Percentiles rank a stretch among this genome's conserved stretches.
These are phyloP conservation scores for Lecanosticta acicola DNA, from an alignment of 2,329 filamentous ascomycete species.

Conservation along the genomic window DNA sequence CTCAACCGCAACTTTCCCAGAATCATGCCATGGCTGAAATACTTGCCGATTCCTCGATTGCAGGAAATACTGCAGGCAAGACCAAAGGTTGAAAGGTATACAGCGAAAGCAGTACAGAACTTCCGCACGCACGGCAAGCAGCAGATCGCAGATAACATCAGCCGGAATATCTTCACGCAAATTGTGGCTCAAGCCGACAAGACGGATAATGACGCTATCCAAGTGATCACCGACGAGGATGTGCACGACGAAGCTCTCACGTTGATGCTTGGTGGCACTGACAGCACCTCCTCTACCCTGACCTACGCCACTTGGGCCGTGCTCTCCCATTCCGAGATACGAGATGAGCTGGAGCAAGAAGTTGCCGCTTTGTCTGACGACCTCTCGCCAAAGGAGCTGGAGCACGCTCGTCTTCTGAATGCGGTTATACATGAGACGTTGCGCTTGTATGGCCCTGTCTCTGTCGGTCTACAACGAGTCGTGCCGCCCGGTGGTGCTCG, in stretches of 20 bases:
- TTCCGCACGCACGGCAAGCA: constrained; percentile 10
- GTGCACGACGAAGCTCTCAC: constrained; percentile 23
- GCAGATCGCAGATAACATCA: constrained; percentile 2
- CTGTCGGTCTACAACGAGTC: constrained; percentile 34
- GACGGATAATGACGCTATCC: constrained; percentile 9
- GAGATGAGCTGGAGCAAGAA: constrained; percentile 20
- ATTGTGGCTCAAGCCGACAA: constrained; percentile 18
- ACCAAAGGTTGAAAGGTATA: constrained; percentile 16
- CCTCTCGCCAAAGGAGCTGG: constrained; percentile 27
- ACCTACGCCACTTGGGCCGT: constrained; percentile 28
- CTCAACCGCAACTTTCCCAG: constrained; percentile 16
- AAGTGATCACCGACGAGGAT: constrained; percentile 21
- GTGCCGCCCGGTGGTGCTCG: constrained; percentile 32
- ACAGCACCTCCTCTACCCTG: constrained; percentile 26
- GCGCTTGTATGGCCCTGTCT: constrained; percentile 34
- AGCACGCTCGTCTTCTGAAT: constrained; percentile 31
- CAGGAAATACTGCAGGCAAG: constrained; percentile 15
- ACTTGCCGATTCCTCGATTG: constrained; percentile 13
- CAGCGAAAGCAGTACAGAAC: constrained; percentile 15
- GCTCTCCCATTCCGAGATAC: constrained; percentile 21
- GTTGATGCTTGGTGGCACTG: constrained; percentile 26
- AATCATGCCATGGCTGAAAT: constrained; percentile 13
- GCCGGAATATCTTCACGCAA: constrained; percentile 17
- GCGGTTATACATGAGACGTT: constrained; percentile 38
- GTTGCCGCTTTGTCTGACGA: constrained; percentile 15